Conservation (phyloP, 1,139 yeast genomes). For the Protomyces lactucae-debilis region DNA sequence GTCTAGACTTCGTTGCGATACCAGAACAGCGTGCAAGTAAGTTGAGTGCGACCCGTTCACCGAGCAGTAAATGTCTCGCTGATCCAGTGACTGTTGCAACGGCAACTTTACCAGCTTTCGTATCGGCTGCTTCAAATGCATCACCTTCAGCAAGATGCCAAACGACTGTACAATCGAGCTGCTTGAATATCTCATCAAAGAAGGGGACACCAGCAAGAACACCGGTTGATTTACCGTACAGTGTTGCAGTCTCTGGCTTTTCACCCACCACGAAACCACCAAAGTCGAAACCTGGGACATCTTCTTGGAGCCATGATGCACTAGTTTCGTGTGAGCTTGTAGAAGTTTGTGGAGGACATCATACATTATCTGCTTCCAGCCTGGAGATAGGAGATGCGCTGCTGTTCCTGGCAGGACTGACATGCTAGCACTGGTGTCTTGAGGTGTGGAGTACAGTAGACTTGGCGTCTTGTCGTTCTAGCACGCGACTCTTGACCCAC, state of each 20-base stretch:
- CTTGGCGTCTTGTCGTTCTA: neutral
- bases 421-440: neutral
- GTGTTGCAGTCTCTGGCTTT: slow-evolving; percentile 62
- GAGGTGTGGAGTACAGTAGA: neutral
- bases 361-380: slow-evolving; percentile 66
- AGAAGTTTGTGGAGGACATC: neutral
- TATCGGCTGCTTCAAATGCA: slow-evolving; percentile 47
- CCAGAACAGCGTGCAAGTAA: slow-evolving; percentile 80
- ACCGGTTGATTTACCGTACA: slow-evolving; percentile 77
- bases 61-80: slow-evolving; percentile 68
- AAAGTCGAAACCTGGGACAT: slow-evolving; percentile 87
- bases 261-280: slow-evolving; percentile 95
- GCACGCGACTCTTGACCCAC: too few species aligned
- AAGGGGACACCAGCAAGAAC: slow-evolving; percentile 86
- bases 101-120: slow-evolving; percentile 34
- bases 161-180: slow-evolving; percentile 48
- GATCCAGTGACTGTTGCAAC: slow-evolving; percentile 79
- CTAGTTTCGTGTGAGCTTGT: neutral
- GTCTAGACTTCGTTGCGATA: slow-evolving; percentile 71
- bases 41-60: slow-evolving; percentile 84
- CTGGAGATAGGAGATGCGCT: slow-evolving; percentile 27
- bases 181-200: slow-evolving; percentile 76
- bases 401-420: neutral
- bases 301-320: slow-evolving; percentile 72
- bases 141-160: slow-evolving; percentile 75